Conservation (phyloP, 257 asterid genomes). For the Solanum lycopersicoides region DNA sequence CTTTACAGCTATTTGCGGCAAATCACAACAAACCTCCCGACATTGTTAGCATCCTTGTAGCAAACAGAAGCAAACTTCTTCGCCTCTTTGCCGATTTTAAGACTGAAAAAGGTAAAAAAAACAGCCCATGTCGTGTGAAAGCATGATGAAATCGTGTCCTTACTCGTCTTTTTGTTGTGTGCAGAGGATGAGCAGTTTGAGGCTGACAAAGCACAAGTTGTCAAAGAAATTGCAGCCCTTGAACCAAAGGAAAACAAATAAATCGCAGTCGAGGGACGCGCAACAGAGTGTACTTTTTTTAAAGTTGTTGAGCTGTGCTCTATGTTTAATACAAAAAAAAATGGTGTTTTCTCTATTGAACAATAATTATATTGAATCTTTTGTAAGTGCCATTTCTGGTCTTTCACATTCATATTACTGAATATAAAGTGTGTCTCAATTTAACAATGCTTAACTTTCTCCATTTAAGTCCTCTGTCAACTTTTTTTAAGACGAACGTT, state of each 20-base stretch:
- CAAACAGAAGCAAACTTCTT: conserved; percentile 77
- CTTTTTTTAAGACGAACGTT: not conserved
- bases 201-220: conserved; percentile 85
- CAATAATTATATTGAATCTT: not conserved
- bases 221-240: conserved; percentile 73
- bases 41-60: conserved; percentile 56
- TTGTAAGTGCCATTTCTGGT: not conserved
- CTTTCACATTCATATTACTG: not conserved
- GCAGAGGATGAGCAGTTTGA: conserved; percentile 91
- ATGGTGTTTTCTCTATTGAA: not conserved
- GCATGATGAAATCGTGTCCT: not conserved
- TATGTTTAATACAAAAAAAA: not conserved
- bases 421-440: not conserved
- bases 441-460: not conserved
- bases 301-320: not conserved
- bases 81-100: conserved; percentile 82
- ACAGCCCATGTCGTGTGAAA: not conserved
- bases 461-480: not conserved
- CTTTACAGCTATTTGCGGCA: conserved; percentile 72
- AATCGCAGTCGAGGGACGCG: conserved; percentile 44
- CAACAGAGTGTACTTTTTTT: not conserved
- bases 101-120: conserved; percentile 55
- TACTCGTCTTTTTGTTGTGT: not conserved
- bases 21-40: conserved; percentile 87
- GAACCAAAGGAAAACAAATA: conserved; percentile 64